Conservation (phyloP, 108 stramenopile genomes). For the Nitzschia sp. region DNA sequence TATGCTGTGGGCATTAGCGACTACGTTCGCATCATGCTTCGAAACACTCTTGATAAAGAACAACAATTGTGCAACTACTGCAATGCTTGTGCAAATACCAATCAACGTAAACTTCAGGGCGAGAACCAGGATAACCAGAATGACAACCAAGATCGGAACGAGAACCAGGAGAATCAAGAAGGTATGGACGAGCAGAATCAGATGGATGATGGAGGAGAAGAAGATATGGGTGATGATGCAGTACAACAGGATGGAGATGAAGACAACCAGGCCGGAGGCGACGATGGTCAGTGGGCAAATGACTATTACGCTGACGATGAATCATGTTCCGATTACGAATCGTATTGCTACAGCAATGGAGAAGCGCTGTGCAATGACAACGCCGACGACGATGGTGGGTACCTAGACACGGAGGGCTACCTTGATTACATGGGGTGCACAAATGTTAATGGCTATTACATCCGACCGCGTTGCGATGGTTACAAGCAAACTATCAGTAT, state of each 20-base stretch:
- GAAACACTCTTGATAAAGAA: conserved; percentile 42
- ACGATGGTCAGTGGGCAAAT: conserved; percentile 6
- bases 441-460: conserved; percentile 45
- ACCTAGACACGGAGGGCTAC: conserved; percentile 30
- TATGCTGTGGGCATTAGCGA: conserved; percentile 57
- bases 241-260: conserved; percentile 16
- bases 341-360: conserved; percentile 36
- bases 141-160: conserved; percentile 21
- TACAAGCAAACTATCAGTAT: conserved; percentile 40
- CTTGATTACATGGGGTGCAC: conserved; percentile 52
- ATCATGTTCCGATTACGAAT: conserved; percentile 24
- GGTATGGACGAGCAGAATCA: conserved; percentile 18
- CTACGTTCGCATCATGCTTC: conserved; percentile 60
- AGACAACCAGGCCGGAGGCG: conserved; percentile 9
- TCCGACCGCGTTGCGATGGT: conserved; percentile 57
- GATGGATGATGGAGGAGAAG: conserved; percentile 22
- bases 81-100: conserved; percentile 27
- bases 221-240: conserved; percentile 15
- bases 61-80: conserved; percentile 58
- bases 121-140: conserved; percentile 15
- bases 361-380: conserved; percentile 31
- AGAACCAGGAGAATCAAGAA: conserved; percentile 26
- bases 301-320: conserved; percentile 16
- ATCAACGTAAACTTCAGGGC: conserved; percentile 11
- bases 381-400: conserved; percentile 19